Evolutionary conservation across 306 rosid genomes (phyloP).

Genomic region (Begonia loranthoides): DNA sequence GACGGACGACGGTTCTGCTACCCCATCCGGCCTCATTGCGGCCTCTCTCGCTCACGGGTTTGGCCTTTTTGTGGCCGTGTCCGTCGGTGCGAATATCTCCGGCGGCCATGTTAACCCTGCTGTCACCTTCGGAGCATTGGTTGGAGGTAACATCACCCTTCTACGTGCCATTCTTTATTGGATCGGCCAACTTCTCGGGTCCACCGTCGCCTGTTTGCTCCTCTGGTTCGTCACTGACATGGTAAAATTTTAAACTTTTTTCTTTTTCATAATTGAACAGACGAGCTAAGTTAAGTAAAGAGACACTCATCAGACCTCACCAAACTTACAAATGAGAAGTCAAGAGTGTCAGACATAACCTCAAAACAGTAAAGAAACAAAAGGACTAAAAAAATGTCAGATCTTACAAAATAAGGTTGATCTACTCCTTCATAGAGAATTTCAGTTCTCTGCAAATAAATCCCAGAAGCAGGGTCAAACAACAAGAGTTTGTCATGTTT

Average conservation of each 20-base stretch:
- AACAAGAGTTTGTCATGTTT: too few relatives aligned
- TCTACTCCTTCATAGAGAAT: too few relatives aligned
- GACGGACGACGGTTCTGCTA: slow-evolving; percentile 29
- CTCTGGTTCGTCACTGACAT: slow-evolving; percentile 34
- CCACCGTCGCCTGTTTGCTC: slow-evolving; percentile 52
- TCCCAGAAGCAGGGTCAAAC: too few relatives aligned
- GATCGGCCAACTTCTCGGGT: slow-evolving; percentile 80
- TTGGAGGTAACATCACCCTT: slow-evolving; percentile 73
- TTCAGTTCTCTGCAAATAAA: too few relatives aligned
- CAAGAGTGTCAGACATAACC: too few relatives aligned
- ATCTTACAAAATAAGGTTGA: too few relatives aligned
- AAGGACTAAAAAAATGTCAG: too few relatives aligned
- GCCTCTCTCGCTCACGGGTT: slow-evolving; percentile 75
- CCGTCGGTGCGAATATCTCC: slow-evolving; percentile 68
- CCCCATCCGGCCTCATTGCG: slow-evolving; percentile 52
- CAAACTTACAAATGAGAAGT: too few relatives aligned
- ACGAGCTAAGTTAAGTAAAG: too few relatives aligned
- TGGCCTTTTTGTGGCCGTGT: slow-evolving; percentile 68
- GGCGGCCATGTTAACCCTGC: slow-evolving; percentile 98
- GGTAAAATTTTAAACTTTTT: slow-evolving; percentile 20
- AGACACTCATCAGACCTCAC: too few relatives aligned
- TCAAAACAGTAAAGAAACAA: too few relatives aligned
- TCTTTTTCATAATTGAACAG: too few relatives aligned
- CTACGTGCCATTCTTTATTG: slow-evolving; percentile 65
- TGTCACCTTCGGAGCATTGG: slow-evolving; percentile 74